Evolutionary conservation across 108 stramenopile genomes (phyloP).

Genomic region (Conticribra guillardii): DNA sequence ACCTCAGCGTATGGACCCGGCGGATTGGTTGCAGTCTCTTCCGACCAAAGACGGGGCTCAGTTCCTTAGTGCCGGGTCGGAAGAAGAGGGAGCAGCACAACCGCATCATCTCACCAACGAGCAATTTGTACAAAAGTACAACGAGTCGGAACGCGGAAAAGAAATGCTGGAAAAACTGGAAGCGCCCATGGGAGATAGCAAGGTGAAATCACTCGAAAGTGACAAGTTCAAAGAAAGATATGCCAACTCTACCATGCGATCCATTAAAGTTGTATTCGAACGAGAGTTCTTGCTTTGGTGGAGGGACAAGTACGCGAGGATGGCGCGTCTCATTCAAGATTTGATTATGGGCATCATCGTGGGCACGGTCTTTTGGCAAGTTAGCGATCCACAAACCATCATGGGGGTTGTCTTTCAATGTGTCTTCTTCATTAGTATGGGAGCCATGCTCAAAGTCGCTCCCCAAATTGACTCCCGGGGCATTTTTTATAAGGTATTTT

Average conservation of each 20-base stretch:
- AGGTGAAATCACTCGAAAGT: constrained; percentile 9
- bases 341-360: constrained; percentile 68
- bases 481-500: constrained; percentile 66
- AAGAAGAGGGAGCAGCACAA: not conserved
- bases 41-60: constrained; percentile 46
- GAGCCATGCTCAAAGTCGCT: constrained; percentile 54
- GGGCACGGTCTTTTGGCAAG: constrained; percentile 71
- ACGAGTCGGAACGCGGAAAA: constrained; percentile 45
- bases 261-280: constrained; percentile 46
- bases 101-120: constrained; percentile 62
- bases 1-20: constrained; percentile 63
- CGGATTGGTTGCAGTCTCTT: constrained; percentile 52
- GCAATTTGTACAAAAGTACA: constrained; percentile 63
- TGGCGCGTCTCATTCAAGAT: constrained; percentile 46
- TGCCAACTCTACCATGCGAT: constrained; percentile 37
- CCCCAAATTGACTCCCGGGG: constrained; percentile 54
- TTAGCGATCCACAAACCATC: constrained; percentile 47
- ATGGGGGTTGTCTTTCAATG: constrained; percentile 51
- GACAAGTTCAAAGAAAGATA: constrained; percentile 32
- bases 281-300: constrained; percentile 58
- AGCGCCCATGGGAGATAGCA: constrained; percentile 20
- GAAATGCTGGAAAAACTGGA: constrained; percentile 40
- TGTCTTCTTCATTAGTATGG: constrained; percentile 53
- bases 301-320: constrained; percentile 61
- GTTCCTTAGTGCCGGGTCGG: constrained; percentile 29